A percentile compares a stretch with the other conserved stretches of the same genome.
These are phyloP conservation scores for Erythrophleum fordii DNA, from an alignment of 306 rosid species.

Conservation along the genomic window DNA sequence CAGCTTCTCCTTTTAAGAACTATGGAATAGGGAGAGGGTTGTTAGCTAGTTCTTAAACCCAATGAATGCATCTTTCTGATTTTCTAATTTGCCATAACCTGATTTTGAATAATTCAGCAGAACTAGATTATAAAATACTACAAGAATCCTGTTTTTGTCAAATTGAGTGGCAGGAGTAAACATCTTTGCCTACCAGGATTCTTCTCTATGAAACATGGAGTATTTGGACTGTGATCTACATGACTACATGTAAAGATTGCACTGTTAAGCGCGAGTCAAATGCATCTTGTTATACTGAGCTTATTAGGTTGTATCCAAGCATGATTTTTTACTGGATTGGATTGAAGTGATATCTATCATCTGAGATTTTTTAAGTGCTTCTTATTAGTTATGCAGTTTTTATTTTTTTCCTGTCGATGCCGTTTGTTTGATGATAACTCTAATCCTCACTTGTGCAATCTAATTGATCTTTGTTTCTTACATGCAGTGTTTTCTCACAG, in stretches of 20 bases:
- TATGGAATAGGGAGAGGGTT: background rate
- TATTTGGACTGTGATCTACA: background rate
- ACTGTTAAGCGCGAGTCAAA: background rate
- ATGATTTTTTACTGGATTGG: background rate
- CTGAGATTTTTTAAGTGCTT: background rate
- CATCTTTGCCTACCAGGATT: background rate
- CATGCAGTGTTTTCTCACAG: background rate
- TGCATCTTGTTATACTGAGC: background rate
- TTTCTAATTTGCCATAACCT: background rate
- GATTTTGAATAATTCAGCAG: background rate
- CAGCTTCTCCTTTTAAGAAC: background rate
- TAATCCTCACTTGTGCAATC: background rate
- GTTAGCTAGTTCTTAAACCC: background rate
- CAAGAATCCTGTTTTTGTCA: background rate
- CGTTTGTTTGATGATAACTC: background rate
- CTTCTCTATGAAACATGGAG: background rate
- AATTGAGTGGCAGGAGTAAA: background rate
- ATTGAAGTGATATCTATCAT: background rate
- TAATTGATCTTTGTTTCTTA: background rate
- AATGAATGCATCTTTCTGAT: background rate
- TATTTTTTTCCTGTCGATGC: background rate
- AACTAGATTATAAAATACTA: background rate
- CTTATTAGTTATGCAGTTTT: background rate
- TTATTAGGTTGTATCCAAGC: background rate
- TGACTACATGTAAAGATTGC: background rate